Evolutionary conservation across 345 rosid genomes (phyloP).

Genomic region (Dipteronia sinensis): DNA sequence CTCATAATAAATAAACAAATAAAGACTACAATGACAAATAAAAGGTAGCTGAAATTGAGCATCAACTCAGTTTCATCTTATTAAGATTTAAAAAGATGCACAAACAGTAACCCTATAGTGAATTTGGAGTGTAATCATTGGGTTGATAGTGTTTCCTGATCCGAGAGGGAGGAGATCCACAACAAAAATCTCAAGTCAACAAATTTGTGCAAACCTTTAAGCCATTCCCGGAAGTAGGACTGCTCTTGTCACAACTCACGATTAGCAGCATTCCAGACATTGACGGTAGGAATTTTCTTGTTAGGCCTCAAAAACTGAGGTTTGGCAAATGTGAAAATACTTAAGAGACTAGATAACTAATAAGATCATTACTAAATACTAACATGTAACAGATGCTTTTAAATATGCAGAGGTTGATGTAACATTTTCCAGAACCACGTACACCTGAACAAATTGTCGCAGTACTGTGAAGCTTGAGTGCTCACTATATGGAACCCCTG

Average conservation of each 20-base stretch:
- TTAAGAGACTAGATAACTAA: not conserved
- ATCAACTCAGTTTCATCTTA: not conserved
- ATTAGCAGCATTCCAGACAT: slow-evolving; percentile 51
- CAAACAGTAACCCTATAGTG: not conserved
- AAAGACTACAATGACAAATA: too few relatives aligned
- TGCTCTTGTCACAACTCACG: slow-evolving; percentile 71
- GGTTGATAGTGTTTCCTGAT: too few relatives aligned
- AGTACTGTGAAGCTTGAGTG: slow-evolving; percentile 82
- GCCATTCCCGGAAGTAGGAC: slow-evolving; percentile 69
- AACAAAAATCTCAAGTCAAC: not conserved
- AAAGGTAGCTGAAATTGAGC: not conserved
- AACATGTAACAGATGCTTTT: too few relatives aligned
- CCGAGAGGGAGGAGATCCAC: too few relatives aligned
- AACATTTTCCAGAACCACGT: not conserved
- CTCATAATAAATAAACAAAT: too few relatives aligned
- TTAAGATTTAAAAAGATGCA: not conserved
- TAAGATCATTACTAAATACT: not conserved
- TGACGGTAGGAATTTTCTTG: slow-evolving; percentile 81
- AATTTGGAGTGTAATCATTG: not conserved
- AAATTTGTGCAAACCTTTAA: slow-evolving; percentile 29
- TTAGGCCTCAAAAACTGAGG: slow-evolving; percentile 66
- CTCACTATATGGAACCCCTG: slow-evolving; percentile 88
- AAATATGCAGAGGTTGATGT: too few relatives aligned
- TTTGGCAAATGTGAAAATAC: slow-evolving; percentile 16
- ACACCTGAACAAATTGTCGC: slow-evolving; percentile 72